phyloP scores from a whole-genome alignment of 73 alveolate species.

The Paramecium primaurelia region DNA sequence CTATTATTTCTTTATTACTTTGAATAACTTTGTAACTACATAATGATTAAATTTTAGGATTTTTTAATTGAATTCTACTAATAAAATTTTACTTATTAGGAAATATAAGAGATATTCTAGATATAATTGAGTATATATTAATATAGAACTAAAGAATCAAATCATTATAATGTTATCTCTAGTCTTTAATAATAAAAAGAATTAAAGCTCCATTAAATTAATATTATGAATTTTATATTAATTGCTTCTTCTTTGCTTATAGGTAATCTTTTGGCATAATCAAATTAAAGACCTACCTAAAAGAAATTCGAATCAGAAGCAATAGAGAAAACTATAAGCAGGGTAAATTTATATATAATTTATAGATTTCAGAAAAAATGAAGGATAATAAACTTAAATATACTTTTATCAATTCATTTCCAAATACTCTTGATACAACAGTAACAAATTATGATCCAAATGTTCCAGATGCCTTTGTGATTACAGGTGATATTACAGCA shows the following conservation, averaged over 20 bases:
- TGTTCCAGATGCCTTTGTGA: constrained; percentile 77
- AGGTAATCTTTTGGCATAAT: not conserved
- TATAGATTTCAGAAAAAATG: constrained; percentile 48
- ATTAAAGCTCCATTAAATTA: not conserved
- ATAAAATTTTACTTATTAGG: no score
- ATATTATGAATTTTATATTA: not conserved
- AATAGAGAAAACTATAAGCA: constrained; percentile 50
- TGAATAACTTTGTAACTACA: not conserved
- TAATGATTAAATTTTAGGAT: not conserved
- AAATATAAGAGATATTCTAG: no score
- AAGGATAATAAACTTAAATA: constrained; percentile 62
- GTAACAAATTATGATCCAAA: constrained; percentile 64
- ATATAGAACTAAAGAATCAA: no score
- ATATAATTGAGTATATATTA: no score
- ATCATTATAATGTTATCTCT: no score
- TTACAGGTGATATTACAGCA: constrained; percentile 87
- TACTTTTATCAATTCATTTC: constrained; percentile 76
- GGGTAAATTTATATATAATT: not conserved
- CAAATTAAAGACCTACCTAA: not conserved
- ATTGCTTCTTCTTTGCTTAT: not conserved
- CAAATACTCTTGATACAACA: constrained; percentile 87
- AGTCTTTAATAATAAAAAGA: no score
- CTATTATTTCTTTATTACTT: not conserved
- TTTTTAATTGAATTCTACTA: not conserved
- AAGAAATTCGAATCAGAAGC: not conserved